Evolutionary conservation across 345 rosid genomes (phyloP).

Genomic region (Camelina laxa): DNA sequence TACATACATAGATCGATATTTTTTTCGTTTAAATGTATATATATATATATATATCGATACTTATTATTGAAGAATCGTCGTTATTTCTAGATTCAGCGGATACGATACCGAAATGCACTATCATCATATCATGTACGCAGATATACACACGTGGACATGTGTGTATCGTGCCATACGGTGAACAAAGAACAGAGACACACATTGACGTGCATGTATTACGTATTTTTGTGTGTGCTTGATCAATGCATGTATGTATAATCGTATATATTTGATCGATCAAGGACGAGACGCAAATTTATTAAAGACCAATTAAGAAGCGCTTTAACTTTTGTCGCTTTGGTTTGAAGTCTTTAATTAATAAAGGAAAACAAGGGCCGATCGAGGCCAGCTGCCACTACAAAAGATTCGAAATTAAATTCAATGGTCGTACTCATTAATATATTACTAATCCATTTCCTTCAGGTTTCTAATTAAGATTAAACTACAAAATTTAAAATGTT

Average conservation of each 20-base stretch:
- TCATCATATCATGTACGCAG: background rate
- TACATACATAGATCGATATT: background rate
- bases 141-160: constrained; percentile 4
- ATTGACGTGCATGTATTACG: constrained; percentile 12
- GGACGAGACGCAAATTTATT: constrained; percentile 9
- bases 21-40: background rate
- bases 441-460: constrained; percentile 33
- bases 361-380: constrained; percentile 34
- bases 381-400: constrained; percentile 60
- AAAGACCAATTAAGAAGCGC: constrained; percentile 26
- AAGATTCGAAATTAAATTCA: constrained; percentile 45
- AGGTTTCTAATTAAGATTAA: constrained; percentile 45
- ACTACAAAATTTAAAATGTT: constrained; percentile 30
- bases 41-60: background rate
- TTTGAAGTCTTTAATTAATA: constrained; percentile 38
- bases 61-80: constrained; percentile 4
- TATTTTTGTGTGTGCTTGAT: constrained; percentile 21
- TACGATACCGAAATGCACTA: background rate
- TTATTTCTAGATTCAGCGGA: constrained; percentile 4
- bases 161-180: constrained; percentile 19
- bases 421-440: background rate
- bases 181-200: constrained; percentile 21
- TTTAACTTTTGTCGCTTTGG: constrained; percentile 36
- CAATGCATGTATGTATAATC: background rate
- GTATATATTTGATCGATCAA: constrained; percentile 6